phyloP scores from a whole-genome alignment of 108 stramenopile species.

The Nitzschia inconspicua region DNA sequence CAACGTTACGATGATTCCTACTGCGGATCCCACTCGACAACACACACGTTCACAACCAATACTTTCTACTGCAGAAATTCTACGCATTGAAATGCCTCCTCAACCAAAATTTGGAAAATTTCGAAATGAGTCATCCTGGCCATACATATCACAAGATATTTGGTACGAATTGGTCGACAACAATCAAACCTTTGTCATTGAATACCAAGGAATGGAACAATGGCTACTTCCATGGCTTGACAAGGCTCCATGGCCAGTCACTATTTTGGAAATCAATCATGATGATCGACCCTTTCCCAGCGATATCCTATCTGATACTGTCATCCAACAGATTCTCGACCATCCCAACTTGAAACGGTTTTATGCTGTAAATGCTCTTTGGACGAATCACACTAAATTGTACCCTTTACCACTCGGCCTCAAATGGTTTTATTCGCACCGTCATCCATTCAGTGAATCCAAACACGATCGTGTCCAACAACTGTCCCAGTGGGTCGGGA shows the following conservation, averaged over 20 bases:
- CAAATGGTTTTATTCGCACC: not conserved
- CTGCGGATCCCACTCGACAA: too few relatives aligned
- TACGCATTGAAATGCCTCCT: too few relatives aligned
- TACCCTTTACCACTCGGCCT: constrained; percentile 2
- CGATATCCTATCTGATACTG: not conserved
- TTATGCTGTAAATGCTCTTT: constrained; percentile 3
- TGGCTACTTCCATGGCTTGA: not conserved
- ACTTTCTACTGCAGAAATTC: too few relatives aligned
- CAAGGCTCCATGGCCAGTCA: not conserved
- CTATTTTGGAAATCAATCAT: not conserved
- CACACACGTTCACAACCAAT: too few relatives aligned
- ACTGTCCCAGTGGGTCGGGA: too few relatives aligned
- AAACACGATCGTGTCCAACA: not conserved
- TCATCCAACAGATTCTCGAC: not conserved
- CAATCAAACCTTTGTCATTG: not conserved
- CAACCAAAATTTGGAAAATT: too few relatives aligned
- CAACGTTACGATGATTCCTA: too few relatives aligned
- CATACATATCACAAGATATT: constrained; percentile 1
- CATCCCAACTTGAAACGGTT: not conserved
- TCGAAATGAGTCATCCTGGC: too few relatives aligned
- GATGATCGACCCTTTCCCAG: not conserved
- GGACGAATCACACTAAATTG: not conserved
- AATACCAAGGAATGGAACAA: not conserved
- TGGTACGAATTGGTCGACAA: not conserved
- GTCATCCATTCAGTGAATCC: not conserved